Conservation (phyloP, 2,329 filamentous ascomycete genomes). For the Bisporella sp. region DNA sequence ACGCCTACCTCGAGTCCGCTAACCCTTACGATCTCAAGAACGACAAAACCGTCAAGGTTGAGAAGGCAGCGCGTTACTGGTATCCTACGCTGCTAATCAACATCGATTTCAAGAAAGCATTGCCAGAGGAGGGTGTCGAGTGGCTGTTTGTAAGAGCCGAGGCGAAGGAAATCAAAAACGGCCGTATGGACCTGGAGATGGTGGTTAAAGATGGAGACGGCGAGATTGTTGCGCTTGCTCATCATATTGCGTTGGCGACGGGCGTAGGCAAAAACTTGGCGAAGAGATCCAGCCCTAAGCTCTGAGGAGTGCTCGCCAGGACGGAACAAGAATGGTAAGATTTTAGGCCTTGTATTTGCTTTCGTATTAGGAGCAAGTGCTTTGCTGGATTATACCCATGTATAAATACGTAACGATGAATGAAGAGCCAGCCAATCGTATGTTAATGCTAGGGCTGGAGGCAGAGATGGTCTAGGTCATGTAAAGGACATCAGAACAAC, state of each 20-base stretch:
- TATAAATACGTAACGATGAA: no score
- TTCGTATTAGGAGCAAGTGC: no score
- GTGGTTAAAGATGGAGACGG: conserved; percentile 56
- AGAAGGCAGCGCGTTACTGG: conserved; percentile 23
- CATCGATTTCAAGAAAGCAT: conserved; percentile 66
- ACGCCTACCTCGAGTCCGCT: conserved; percentile 35
- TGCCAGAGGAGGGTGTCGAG: conserved; percentile 62
- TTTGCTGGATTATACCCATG: no score
- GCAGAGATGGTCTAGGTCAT: no score
- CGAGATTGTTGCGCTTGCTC: conserved; percentile 59
- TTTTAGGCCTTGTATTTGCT: no score
- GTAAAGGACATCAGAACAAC: no score
- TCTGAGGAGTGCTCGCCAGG: no score
- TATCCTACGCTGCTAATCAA: conserved; percentile 60
- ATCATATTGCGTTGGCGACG: conserved; percentile 61
- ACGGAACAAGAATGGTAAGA: no score
- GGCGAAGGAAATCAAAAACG: conserved; percentile 61
- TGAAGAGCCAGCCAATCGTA: no score
- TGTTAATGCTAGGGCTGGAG: no score
- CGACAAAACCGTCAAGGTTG: conserved; percentile 16
- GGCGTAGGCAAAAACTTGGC: conserved; percentile 52
- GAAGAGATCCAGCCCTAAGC: background rate
- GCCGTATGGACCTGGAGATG: conserved; percentile 69
- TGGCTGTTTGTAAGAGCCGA: conserved; percentile 64
- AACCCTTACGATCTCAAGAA: conserved; percentile 17